Evolutionary conservation across 2,329 filamentous ascomycete genomes (phyloP).

Genomic region (Talaromyces sp.): DNA sequence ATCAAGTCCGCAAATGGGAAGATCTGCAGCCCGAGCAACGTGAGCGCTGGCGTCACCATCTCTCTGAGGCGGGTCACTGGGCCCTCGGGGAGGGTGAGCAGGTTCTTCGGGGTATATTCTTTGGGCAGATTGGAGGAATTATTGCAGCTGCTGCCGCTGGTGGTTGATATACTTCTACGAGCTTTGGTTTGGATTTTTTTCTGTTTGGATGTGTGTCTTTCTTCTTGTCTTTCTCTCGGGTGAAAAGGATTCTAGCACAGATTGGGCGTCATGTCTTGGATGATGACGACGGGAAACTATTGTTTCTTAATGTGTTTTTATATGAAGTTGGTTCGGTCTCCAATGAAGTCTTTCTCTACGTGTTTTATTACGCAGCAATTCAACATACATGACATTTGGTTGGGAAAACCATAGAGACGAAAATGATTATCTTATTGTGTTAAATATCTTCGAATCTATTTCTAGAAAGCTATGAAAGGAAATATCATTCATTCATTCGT

Average conservation of each 20-base stretch:
- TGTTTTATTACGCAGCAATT: not conserved
- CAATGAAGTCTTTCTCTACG: not conserved
- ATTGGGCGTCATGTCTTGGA: not conserved
- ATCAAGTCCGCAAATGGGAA: slow-evolving; percentile 58
- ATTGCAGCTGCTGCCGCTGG: slow-evolving; percentile 44
- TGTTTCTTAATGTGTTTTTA: not conserved
- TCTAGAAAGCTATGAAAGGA: not conserved
- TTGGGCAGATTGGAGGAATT: slow-evolving; percentile 65
- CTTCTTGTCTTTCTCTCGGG: not conserved
- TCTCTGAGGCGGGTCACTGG: slow-evolving; percentile 73
- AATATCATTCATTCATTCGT: slow-evolving; percentile 5
- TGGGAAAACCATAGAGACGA: not conserved
- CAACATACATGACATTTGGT: not conserved
- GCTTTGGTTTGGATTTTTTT: not conserved
- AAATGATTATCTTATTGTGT: too few species aligned
- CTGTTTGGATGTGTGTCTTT: not conserved
- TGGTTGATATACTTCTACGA: not conserved
- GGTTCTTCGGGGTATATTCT: slow-evolving; percentile 73
- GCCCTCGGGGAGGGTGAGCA: slow-evolving; percentile 72
- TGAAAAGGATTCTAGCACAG: not conserved
- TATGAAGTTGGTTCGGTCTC: not conserved
- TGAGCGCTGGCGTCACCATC: slow-evolving; percentile 64
- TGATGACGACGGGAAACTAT: not conserved
- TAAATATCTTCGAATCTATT: not conserved
- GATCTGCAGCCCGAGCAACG: slow-evolving; percentile 63